These are phyloP conservation scores for Pestalotiopsis sp. DNA, from an alignment of 2,329 filamentous ascomycete species.

Conservation along the genomic window DNA sequence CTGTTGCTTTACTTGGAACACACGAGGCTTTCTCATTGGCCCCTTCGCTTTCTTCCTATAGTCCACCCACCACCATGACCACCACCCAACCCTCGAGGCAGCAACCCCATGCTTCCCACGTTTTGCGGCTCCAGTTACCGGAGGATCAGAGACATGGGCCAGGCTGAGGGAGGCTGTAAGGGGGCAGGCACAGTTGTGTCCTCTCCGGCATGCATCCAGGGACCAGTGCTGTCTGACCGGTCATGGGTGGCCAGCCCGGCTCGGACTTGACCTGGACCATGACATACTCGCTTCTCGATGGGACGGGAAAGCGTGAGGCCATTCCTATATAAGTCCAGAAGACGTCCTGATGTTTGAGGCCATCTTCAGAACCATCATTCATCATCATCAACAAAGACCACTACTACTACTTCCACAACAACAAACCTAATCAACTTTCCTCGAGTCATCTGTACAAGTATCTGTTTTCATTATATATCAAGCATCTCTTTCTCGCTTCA, in stretches of 20 bases:
- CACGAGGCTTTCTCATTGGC: not conserved
- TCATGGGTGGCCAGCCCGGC: not conserved
- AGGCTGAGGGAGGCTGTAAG: slow-evolving; percentile 6
- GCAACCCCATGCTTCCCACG: slow-evolving; percentile 1
- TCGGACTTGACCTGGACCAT: not conserved
- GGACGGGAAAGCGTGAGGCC: not conserved
- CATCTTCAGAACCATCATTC: not conserved
- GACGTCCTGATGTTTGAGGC: slow-evolving; percentile 1
- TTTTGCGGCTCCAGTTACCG: slow-evolving; percentile 6
- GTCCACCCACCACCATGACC: not conserved
- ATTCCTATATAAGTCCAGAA: slow-evolving; percentile 11
- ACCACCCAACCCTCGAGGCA: not conserved
- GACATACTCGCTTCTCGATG: not conserved
- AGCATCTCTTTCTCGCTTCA: slow-evolving; percentile 9
- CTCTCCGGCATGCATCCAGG: slow-evolving; percentile 3
- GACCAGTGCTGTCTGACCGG: not conserved
- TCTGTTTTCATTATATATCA: slow-evolving; percentile 2
- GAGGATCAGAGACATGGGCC: not conserved
- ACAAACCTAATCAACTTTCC: slow-evolving; percentile 4
- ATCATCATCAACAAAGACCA: not conserved
- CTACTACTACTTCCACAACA: not conserved
- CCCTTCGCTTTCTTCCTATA: not conserved
- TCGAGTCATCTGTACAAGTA: slow-evolving; percentile 2
- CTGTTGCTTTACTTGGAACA: slow-evolving; percentile 7
- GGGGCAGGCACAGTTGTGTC: slow-evolving; percentile 2